Conservation (phyloP, 768 basidiomycete species). For the Leucosporidium yakuticum region DNA sequence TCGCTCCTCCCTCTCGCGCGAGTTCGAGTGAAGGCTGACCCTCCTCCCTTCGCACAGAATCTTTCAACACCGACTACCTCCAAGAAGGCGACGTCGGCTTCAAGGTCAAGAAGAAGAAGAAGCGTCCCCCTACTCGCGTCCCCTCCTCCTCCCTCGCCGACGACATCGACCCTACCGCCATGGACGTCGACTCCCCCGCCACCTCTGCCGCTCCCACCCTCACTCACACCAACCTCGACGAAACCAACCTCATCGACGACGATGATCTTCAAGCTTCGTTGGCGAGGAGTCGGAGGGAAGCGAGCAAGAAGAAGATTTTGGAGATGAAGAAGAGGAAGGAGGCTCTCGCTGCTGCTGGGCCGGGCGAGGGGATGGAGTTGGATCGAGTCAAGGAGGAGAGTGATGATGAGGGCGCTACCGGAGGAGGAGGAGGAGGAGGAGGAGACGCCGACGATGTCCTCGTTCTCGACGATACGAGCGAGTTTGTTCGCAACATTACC, state of each 20-base stretch:
- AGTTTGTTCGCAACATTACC: slow-evolving; percentile 69
- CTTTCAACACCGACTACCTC: slow-evolving; percentile 87
- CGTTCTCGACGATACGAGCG: slow-evolving; percentile 92
- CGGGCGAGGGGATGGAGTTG: slow-evolving; percentile 4
- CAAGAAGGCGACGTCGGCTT: slow-evolving; percentile 89
- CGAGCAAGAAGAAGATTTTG: slow-evolving; percentile 69
- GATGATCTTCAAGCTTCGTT: slow-evolving; percentile 94
- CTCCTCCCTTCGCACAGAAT: not conserved
- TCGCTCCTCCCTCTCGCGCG: slow-evolving; percentile 2
- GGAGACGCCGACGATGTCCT: slow-evolving; percentile 55
- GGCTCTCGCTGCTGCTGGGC: slow-evolving; percentile 49
- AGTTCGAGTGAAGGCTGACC: not conserved
- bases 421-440: slow-evolving; percentile 38
- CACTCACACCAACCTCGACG: slow-evolving; percentile 55
- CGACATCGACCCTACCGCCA: slow-evolving; percentile 50
- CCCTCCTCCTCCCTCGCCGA: slow-evolving; percentile 43
- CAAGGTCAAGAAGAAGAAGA: slow-evolving; percentile 88
- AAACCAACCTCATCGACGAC: slow-evolving; percentile 68
- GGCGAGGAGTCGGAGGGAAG: slow-evolving; percentile 74
- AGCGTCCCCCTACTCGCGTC: slow-evolving; percentile 48
- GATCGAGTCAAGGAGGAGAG: slow-evolving; percentile 51
- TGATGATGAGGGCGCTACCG: slow-evolving; percentile 31
- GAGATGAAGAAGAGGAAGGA: slow-evolving; percentile 52
- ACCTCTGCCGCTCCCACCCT: slow-evolving; percentile 45
- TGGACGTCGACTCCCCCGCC: slow-evolving; percentile 64